Percentiles rank a stretch among this genome's conserved stretches.
phyloP scores from a whole-genome alignment of 2,329 filamentous ascomycete species.

The Penicillium psychrosexuale region DNA sequence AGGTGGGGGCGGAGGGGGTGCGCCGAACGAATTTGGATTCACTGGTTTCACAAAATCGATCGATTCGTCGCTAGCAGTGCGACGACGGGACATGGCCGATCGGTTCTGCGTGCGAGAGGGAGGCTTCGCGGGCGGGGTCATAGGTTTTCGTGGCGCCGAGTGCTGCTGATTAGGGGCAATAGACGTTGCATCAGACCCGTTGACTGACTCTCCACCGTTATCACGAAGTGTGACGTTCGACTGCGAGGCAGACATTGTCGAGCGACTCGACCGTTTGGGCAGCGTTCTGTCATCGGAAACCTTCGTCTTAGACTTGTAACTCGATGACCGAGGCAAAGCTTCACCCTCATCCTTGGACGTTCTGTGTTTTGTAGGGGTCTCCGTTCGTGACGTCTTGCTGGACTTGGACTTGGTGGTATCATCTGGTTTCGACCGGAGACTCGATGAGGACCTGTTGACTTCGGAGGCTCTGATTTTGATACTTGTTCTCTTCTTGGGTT shows the following conservation, averaged over 20 bases:
- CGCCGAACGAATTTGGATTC: slow-evolving; percentile 31
- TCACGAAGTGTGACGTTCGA: slow-evolving; percentile 39
- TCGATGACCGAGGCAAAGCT: slow-evolving; percentile 33
- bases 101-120: slow-evolving; percentile 37
- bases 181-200: slow-evolving; percentile 47
- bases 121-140: slow-evolving; percentile 31
- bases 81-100: slow-evolving; percentile 31
- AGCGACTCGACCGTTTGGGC: slow-evolving; percentile 34
- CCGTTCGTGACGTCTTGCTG: slow-evolving; percentile 36
- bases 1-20: slow-evolving; percentile 70
- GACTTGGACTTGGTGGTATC: slow-evolving; percentile 31
- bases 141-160: slow-evolving; percentile 28
- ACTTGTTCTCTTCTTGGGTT: slow-evolving; percentile 35
- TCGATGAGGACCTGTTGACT: slow-evolving; percentile 43
- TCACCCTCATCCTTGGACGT: slow-evolving; percentile 35
- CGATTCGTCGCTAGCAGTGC: slow-evolving; percentile 37
- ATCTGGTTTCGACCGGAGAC: slow-evolving; percentile 40
- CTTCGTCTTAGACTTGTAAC: slow-evolving; percentile 36
- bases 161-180: slow-evolving; percentile 45
- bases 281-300: slow-evolving; percentile 31
- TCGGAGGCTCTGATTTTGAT: slow-evolving; percentile 36
- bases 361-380: slow-evolving; percentile 40
- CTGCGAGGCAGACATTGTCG: slow-evolving; percentile 32
- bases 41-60: slow-evolving; percentile 34
- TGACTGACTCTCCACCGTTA: slow-evolving; percentile 34